Evolutionary conservation across 495 filamentous ascomycete genomes (phyloP).

Genomic region (Margaritispora aquatica): DNA sequence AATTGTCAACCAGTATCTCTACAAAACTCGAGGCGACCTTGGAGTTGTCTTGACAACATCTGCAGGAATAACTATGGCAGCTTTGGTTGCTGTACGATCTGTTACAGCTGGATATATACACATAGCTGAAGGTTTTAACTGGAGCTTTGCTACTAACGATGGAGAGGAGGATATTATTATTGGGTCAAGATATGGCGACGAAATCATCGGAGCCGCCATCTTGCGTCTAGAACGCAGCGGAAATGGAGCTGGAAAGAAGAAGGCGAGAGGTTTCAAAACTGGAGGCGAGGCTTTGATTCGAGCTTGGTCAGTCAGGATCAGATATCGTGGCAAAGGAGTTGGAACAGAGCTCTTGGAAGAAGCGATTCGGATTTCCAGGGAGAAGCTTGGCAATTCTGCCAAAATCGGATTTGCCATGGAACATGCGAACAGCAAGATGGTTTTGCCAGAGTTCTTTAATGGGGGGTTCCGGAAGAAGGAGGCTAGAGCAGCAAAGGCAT

Average conservation of each 20-base stretch:
- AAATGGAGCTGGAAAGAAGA: constrained; percentile 19
- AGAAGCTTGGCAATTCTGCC: constrained; percentile 48
- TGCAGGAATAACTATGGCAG: constrained; percentile 39
- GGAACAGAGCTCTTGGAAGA: constrained; percentile 62
- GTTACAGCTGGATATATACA: constrained; percentile 41
- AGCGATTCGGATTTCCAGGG: constrained; percentile 51
- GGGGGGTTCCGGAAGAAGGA: constrained; percentile 50
- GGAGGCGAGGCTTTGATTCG: constrained; percentile 53
- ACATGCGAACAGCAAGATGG: constrained; percentile 58
- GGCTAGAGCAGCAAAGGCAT: constrained; percentile 13
- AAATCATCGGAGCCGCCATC: constrained; percentile 51
- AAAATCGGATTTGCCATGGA: constrained; percentile 58
- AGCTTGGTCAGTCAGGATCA: constrained; percentile 67
- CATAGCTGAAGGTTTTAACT: constrained; percentile 46
- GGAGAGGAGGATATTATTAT: constrained; percentile 34
- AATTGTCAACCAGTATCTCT: constrained; percentile 28
- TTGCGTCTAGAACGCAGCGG: constrained; percentile 31
- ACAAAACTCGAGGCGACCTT: constrained; percentile 25
- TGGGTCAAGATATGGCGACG: constrained; percentile 47
- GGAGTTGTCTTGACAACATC: constrained; percentile 33
- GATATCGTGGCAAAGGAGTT: constrained; percentile 61
- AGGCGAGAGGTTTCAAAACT: constrained; percentile 13
- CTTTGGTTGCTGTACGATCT: constrained; percentile 33
- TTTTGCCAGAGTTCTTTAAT: constrained; percentile 58
- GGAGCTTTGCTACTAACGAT: constrained; percentile 38